Percentiles rank a stretch among this genome's conserved stretches.
Conservation (phyloP, 1,284 basidiomycete species). For the Heterobasidion occidentale region DNA sequence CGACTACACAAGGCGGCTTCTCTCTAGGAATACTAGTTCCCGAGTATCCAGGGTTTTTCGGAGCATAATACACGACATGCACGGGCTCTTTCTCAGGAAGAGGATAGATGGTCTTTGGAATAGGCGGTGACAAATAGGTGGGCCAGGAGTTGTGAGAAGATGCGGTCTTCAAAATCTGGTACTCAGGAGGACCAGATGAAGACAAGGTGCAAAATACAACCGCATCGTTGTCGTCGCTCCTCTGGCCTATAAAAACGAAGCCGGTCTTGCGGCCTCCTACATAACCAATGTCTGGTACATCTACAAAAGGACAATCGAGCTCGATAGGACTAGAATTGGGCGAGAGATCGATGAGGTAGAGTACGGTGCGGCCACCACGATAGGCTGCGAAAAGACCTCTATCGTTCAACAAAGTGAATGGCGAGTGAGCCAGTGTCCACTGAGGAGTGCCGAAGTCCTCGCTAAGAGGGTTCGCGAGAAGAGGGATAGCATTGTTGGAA, state of each 20-base stretch:
- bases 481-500: slow-evolving; percentile 25
- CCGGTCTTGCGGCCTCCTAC: slow-evolving; percentile 11
- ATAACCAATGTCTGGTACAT: background rate
- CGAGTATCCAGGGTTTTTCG: slow-evolving; percentile 48
- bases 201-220: slow-evolving; percentile 30
- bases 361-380: slow-evolving; percentile 38
- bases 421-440: slow-evolving; percentile 47
- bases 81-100: slow-evolving; percentile 29
- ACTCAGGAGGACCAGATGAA: background rate
- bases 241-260: slow-evolving; percentile 36
- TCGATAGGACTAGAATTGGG: background rate
- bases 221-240: slow-evolving; percentile 25
- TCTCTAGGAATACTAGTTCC: slow-evolving; percentile 38
- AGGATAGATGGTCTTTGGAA: background rate
- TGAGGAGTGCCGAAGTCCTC: slow-evolving; percentile 55
- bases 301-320: background rate
- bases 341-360: slow-evolving; percentile 40
- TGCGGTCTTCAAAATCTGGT: background rate
- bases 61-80: slow-evolving; percentile 55
- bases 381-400: slow-evolving; percentile 38
- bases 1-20: slow-evolving; percentile 57
- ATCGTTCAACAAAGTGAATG: slow-evolving; percentile 41
- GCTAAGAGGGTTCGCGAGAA: slow-evolving; percentile 37
- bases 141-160: background rate
- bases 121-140: background rate